Evolutionary conservation across 129 eudicot genomes (phyloP), one percentile per base, ranked within the genome.

Genomic region (Kitagawia praeruptora): DNA sequence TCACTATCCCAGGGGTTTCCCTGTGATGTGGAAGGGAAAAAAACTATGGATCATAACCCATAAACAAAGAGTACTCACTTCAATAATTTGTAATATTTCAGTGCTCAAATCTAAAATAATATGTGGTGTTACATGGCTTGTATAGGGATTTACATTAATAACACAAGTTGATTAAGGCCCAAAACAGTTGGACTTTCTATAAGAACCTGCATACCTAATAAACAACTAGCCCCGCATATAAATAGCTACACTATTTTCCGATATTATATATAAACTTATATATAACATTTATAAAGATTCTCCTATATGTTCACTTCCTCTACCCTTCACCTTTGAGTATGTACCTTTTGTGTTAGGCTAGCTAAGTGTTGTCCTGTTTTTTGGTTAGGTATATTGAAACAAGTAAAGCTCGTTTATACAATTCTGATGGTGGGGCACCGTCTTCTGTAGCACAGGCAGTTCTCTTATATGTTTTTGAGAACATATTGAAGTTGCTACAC

Each of bases 321-420:
- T 40, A 14, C 49, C 66, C 69, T 9, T n/a, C 34, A 61, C 37
- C 42, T 34, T 6, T n/a, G 77, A 25, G 18, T 23, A 69, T 44
- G 37, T 44, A 41, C 44, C 37, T n/a, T 31, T 44, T 73, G 34
- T n/a, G n/a, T 41, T 14, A 10, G 45, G 76, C 46, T 40, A 19
- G 21, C 19, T 41, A 39, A 73, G 25, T 73, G 19, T 4, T 42
- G 76, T 73, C 75, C 75, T 70, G n/a, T 9, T 71, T 44, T 4
- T 73, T 58, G 16, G 8, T 78, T 80, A 96, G 99, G 99, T 96
- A 96, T 76, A 92, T 96, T 61, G 99, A 96, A 92, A 96, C 99
- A 75, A 96, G 99, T 89, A 96, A 96, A 90, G 87, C 97, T 80
- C 93, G 91, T 75, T 93, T 96, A 23, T 86, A 96, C 86, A 88